phyloP scores from a whole-genome alignment of 2,329 filamentous ascomycete species.

The Botrytis tulipae region DNA sequence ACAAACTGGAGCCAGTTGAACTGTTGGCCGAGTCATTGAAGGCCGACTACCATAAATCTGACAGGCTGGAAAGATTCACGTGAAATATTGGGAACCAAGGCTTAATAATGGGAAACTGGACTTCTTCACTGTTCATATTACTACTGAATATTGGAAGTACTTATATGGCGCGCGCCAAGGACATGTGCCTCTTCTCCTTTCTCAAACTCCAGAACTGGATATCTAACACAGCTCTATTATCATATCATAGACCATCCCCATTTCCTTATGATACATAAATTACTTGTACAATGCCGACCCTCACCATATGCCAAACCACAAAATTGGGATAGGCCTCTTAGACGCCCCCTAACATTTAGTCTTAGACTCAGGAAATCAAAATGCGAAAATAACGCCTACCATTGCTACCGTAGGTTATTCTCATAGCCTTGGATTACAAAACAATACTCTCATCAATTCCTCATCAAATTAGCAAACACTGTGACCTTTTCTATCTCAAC shows the following conservation, averaged over 20 bases:
- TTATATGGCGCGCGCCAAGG: not conserved
- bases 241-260: not conserved
- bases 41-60: not conserved
- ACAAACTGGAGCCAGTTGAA: not conserved
- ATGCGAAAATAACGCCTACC: conserved; percentile 1
- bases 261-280: conserved; percentile 6
- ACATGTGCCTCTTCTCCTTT: not conserved
- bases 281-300: conserved; percentile 1
- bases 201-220: conserved; percentile 5
- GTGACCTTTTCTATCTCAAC: conserved; percentile 78
- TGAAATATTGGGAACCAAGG: not conserved
- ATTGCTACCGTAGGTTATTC: not conserved
- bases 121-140: not conserved
- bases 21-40: not conserved
- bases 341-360: conserved; percentile 1
- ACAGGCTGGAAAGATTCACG: not conserved
- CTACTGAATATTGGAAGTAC: not conserved
- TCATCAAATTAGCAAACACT: conserved; percentile 69
- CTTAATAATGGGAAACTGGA: not conserved
- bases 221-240: conserved; percentile 12
- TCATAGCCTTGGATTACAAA: not conserved
- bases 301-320: not conserved
- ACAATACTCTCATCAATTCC: conserved; percentile 28
- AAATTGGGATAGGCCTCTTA: not conserved
- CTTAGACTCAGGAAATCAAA: not conserved